Base-by-base conservation (phyloP, 1,139 yeast genomes). In the Candida glucosophila region DNA sequence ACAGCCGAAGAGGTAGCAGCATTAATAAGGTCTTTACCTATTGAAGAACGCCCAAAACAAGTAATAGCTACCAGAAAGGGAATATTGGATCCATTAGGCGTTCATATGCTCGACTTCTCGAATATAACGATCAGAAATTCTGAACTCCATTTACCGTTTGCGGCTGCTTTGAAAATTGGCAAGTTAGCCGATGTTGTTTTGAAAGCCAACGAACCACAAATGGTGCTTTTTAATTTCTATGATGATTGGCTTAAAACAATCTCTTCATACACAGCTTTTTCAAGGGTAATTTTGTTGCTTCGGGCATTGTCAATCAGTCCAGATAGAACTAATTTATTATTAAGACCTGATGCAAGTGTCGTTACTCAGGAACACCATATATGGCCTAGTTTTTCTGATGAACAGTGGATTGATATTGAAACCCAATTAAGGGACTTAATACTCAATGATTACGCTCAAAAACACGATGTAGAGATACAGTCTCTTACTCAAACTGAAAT, bases 1-100 rank as follows among this genome's bases (percentile, higher is more conserved):
- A 79, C 97, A 2, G 98, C 98, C 0, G 99, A 92, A 53, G 98
- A 90, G 55, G 94, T 86, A 14, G 90, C 95, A 7, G 95, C 95
- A 0, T 60, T 90, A 36, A 70, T 90, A 14, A 67, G 96, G 25
- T 83, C 97, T 0, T 56, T 90, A 31, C 97, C 97, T 1, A 68
- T 74, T 29, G 96, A 90, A 47, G 96, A 90, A 50, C 96, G 88
- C 44, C 98, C 98, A 2, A 80, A 80, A 42, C 95, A 88, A 50
- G 61, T 92, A 31, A 82, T 90, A 47, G 88, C 83, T 7, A 81
- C 96, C 0, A 65, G 97, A 41, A 83, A 81, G 44, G 95, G 95
- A 13, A 80, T 90, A 67, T 51, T 82, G 36, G 98, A 92, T 58
- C 98, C 99, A 3, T 58, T 92, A 29, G 97, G 88, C 43, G 97